These are phyloP conservation scores for Ricinus communis DNA, from an alignment of 345 rosid species.

Conservation along the genomic window DNA sequence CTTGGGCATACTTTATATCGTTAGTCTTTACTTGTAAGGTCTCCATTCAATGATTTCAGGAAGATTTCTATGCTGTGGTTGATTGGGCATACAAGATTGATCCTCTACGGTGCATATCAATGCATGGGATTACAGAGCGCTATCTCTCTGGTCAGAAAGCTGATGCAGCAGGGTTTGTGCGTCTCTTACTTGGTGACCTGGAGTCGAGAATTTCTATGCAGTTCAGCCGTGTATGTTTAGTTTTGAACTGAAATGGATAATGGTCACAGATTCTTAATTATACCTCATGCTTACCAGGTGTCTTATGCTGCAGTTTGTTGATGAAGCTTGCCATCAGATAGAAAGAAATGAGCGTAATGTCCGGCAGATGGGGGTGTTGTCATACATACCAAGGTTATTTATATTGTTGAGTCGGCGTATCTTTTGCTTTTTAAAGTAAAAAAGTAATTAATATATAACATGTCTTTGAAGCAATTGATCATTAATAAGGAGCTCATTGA, in stretches of 20 bases:
- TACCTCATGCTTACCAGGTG: constrained; percentile 22
- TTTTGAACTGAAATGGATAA: constrained; percentile 16
- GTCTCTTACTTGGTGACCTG: constrained; percentile 90
- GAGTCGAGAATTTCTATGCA: constrained; percentile 93
- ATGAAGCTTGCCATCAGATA: constrained; percentile 96
- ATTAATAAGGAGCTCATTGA: background rate
- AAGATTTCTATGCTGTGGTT: constrained; percentile 97
- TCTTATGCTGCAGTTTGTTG: constrained; percentile 70
- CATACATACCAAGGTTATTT: constrained; percentile 86
- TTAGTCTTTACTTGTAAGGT: constrained; percentile 13
- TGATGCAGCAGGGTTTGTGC: constrained; percentile 99
- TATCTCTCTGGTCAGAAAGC: constrained; percentile 99
- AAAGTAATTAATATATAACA: background rate
- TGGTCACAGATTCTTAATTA: constrained; percentile 2
- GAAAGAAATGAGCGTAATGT: constrained; percentile 92
- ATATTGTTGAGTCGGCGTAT: background rate
- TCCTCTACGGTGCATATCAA: constrained; percentile 96
- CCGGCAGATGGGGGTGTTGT: constrained; percentile 83
- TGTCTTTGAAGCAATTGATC: background rate
- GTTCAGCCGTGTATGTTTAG: constrained; percentile 69
- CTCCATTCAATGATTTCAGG: constrained; percentile 48
- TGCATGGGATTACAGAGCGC: constrained; percentile 97
- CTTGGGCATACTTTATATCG: constrained; percentile 10
- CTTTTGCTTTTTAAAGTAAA: background rate
- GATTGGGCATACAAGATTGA: constrained; percentile 99